phyloP scores from a whole-genome alignment of 2,329 filamentous ascomycete genomes.

The Apiospora koreana region DNA sequence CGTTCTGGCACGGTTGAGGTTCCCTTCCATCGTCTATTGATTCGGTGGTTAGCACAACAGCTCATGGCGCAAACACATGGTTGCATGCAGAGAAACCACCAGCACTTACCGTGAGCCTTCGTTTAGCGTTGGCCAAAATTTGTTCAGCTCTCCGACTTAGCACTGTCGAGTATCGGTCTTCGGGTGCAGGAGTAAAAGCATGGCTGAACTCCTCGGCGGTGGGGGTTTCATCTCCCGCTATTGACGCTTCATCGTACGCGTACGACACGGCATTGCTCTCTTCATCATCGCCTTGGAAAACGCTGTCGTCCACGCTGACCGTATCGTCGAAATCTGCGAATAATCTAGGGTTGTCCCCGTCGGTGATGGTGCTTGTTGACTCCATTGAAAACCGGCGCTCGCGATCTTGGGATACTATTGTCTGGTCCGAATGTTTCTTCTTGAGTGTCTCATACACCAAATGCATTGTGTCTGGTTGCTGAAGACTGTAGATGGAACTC shows the following conservation, averaged over 20 bases:
- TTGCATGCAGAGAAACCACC: not conserved
- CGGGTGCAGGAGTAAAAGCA: slow-evolving; percentile 39
- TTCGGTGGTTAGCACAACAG: slow-evolving; percentile 23
- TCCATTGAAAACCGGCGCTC: slow-evolving; percentile 58
- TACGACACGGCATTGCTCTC: slow-evolving; percentile 64
- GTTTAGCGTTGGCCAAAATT: slow-evolving; percentile 91
- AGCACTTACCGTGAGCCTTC: slow-evolving; percentile 74
- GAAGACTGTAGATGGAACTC: slow-evolving; percentile 29
- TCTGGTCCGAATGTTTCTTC: slow-evolving; percentile 40
- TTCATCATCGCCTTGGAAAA: slow-evolving; percentile 68
- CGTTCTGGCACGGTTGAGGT: slow-evolving; percentile 75
- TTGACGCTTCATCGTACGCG: slow-evolving; percentile 43
- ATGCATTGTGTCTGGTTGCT: slow-evolving; percentile 46
- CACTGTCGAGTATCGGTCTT: slow-evolving; percentile 70
- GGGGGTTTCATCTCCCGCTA: slow-evolving; percentile 29
- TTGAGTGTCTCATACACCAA: slow-evolving; percentile 42
- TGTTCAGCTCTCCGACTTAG: slow-evolving; percentile 83
- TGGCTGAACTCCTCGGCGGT: slow-evolving; percentile 28
- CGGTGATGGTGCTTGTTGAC: slow-evolving; percentile 62
- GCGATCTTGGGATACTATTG: slow-evolving; percentile 34
- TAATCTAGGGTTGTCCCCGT: slow-evolving; percentile 46
- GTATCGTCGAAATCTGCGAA: slow-evolving; percentile 65
- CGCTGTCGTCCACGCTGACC: slow-evolving; percentile 63
- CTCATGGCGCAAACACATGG: not conserved
- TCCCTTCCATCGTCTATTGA: slow-evolving; percentile 85